Percentiles rank a stretch among this genome's conserved stretches.
These are phyloP conservation scores for Pseudonitzschia multiseries DNA, from an alignment of 108 stramenopile genomes.

Conservation along the genomic window DNA sequence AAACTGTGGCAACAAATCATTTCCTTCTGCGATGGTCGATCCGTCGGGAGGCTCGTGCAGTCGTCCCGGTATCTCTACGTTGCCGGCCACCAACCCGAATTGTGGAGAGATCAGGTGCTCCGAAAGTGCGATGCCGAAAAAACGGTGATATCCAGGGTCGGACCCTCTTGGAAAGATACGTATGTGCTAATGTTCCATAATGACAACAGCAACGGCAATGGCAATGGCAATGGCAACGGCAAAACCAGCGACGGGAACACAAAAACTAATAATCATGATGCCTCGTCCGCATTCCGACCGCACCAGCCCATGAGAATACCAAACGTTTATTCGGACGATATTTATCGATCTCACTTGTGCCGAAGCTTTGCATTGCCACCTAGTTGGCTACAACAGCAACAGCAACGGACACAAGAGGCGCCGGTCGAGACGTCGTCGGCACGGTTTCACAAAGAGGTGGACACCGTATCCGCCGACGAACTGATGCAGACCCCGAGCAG, in stretches of 20 bases:
- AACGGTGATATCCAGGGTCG: constrained; percentile 17
- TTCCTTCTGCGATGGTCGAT: constrained; percentile 56
- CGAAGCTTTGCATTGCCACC: constrained; percentile 73
- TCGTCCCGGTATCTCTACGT: constrained; percentile 71
- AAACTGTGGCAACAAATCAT: constrained; percentile 56
- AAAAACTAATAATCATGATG: too few species aligned
- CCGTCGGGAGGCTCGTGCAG: constrained; percentile 40
- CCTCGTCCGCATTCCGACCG: neutral
- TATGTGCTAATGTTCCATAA: constrained; percentile 16
- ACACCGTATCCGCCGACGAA: constrained; percentile 29
- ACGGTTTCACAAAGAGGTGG: constrained; percentile 9
- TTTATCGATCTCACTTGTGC: constrained; percentile 81
- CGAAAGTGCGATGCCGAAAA: constrained; percentile 35
- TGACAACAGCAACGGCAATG: neutral
- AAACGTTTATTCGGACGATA: constrained; percentile 73
- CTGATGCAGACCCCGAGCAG: constrained; percentile 39
- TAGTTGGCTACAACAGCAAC: constrained; percentile 57
- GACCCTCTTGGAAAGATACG: constrained; percentile 29
- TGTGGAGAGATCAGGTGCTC: constrained; percentile 83
- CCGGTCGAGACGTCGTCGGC: constrained; percentile 12
- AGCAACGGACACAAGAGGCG: constrained; percentile 31
- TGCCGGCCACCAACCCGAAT: constrained; percentile 75
- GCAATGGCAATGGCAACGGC: neutral
- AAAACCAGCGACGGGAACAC: neutral
- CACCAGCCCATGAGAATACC: constrained; percentile 69